Base-by-base conservation (phyloP, 176 grass and related monocot species). In the Carex myosuroides region DNA sequence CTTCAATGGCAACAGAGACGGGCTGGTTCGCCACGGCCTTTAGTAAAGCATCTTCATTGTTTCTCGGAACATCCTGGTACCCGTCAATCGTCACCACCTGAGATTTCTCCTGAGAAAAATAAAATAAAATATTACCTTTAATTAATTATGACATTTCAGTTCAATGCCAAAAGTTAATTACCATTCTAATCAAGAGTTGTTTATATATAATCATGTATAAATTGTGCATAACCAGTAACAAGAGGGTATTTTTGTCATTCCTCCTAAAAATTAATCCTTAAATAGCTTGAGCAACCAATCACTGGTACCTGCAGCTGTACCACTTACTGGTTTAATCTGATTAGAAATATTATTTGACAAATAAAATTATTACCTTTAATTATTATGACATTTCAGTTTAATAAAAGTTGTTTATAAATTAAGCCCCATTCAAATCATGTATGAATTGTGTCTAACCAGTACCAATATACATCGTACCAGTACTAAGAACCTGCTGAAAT, bases 21-120 rank as follows among this genome's bases (percentile, higher is more conserved):
- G 94, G 94, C 29, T 97, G 94, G 32, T 89, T 87, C 0, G 87
- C 88, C 3, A 89, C 92, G 0, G 92, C 92, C 22, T 92, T 92
- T 87, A 87, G 73, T 5, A 97, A 10, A 68, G 88, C 88, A 0
- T 79, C 18, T 86, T 97, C 94, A 2, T 85, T 69, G 9, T 91
- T 92, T 4, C 26, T 64, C 0, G 90, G 90, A 13, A 97, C 92
- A 35, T 97, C 85, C 60, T 92, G 78, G 5, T 92, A 86, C 53
- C 92, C 92, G 10, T 97, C 90, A 32, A 97, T 97, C 16, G 79
- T 64, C 4, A 97, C 94, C 0, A 29, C 80, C 24, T 89, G 84
- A 48, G 88, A 86, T 9, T 67, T 81, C 59, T 82, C 73, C 94
- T 97, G 79, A 46, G 55, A 62, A 70, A 17, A n/a, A 14, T 26